Evolutionary conservation across 352 stramenopile species (phyloP).

Genomic region (Pythium angustatum): DNA sequence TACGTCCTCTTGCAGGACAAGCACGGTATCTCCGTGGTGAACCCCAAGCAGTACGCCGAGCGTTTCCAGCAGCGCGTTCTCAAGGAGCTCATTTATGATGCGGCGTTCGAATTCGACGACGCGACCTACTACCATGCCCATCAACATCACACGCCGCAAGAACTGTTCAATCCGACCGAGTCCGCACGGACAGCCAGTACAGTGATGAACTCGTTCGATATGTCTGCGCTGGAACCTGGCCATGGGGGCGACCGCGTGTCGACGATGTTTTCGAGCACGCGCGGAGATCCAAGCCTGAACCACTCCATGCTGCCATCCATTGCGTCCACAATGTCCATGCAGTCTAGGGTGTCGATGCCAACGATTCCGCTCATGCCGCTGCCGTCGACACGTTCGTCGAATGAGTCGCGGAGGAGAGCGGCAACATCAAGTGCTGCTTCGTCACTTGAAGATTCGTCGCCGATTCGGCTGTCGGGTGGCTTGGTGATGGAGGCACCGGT

Average conservation of each 20-base stretch:
- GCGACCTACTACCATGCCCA: constrained; percentile 31
- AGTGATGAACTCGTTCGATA: constrained; percentile 55
- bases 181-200: constrained; percentile 51
- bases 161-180: constrained; percentile 47
- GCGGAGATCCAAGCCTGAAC: constrained; percentile 1
- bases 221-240: constrained; percentile 17
- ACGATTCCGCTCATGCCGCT: constrained; percentile 24
- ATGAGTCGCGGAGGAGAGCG: constrained; percentile 17
- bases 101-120: constrained; percentile 36
- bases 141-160: constrained; percentile 34
- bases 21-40: constrained; percentile 73
- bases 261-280: constrained; percentile 5
- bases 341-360: constrained; percentile 2
- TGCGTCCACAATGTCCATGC: constrained; percentile 10
- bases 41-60: constrained; percentile 70
- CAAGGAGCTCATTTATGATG: constrained; percentile 72
- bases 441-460: constrained; percentile 14
- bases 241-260: constrained; percentile 14
- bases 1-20: constrained; percentile 73
- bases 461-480: constrained; percentile 21
- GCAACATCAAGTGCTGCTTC: constrained; percentile 10
- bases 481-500: constrained; percentile 29
- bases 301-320: constrained; percentile 1
- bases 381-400: constrained; percentile 14
- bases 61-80: constrained; percentile 78